Evolutionary conservation across 345 rosid genomes (phyloP).

Genomic region (Sisymbrium irio): DNA sequence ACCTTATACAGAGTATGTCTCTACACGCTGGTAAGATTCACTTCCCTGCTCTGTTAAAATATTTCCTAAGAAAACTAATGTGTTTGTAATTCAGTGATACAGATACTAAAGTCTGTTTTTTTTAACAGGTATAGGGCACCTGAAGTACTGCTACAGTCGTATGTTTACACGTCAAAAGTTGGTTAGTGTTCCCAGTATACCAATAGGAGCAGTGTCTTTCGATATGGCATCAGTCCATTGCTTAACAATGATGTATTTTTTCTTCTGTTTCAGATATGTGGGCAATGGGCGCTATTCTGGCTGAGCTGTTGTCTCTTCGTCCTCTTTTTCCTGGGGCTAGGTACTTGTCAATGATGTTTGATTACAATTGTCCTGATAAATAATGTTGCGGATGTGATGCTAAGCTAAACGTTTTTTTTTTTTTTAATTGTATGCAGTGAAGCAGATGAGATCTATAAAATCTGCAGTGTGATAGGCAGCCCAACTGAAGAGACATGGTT

Average conservation of each 20-base stretch:
- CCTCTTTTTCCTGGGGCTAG: slow-evolving; percentile 93
- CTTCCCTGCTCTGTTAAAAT: not conserved
- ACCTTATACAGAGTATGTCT: slow-evolving; percentile 88
- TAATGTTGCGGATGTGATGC: not conserved
- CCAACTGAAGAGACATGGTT: slow-evolving; percentile 78
- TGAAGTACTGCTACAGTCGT: slow-evolving; percentile 88
- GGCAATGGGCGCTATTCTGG: slow-evolving; percentile 99
- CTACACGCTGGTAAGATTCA: slow-evolving; percentile 83
- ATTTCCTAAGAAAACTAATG: not conserved
- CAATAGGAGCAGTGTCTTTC: not conserved
- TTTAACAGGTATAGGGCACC: slow-evolving; percentile 93
- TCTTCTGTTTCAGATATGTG: slow-evolving; percentile 68
- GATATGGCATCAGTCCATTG: not conserved
- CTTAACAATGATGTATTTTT: not conserved
- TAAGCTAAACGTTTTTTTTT: slow-evolving; percentile 5
- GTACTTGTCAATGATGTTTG: slow-evolving; percentile 32
- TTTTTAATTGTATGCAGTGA: slow-evolving; percentile 53
- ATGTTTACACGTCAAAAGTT: slow-evolving; percentile 70
- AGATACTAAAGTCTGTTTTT: not conserved
- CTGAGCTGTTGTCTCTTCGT: slow-evolving; percentile 71
- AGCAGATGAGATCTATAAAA: slow-evolving; percentile 93
- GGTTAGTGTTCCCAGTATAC: slow-evolving; percentile 49
- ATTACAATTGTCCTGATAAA: not conserved
- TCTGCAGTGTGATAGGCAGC: slow-evolving; percentile 82
- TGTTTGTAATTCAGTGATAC: not conserved